Percentiles rank a stretch among this genome's conserved stretches.
phyloP scores from a whole-genome alignment of 129 eudicot genomes.

The Saussurea involucrata region DNA sequence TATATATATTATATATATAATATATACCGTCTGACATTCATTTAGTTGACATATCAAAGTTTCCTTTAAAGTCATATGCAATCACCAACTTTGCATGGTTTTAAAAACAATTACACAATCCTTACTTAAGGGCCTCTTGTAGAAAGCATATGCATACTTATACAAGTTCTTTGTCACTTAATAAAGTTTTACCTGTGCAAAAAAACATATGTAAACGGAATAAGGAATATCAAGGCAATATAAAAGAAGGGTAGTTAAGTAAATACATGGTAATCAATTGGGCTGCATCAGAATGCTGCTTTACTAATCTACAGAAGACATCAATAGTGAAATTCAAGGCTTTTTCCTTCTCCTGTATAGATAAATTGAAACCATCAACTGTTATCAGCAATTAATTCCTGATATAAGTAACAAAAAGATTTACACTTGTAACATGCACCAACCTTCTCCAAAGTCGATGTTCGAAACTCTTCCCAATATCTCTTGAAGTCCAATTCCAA shows the following conservation, averaged over 20 bases:
- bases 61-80: not conserved
- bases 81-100: constrained; percentile 1
- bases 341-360: constrained; percentile 89
- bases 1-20: too few species aligned
- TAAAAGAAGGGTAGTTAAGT: constrained; percentile 9
- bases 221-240: constrained; percentile 13
- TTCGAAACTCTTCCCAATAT: constrained; percentile 93
- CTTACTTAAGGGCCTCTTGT: not conserved
- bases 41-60: constrained; percentile 2
- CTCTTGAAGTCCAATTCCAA: constrained; percentile 96
- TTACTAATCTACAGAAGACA: constrained; percentile 93
- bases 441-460: constrained; percentile 90
- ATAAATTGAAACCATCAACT: constrained; percentile 21
- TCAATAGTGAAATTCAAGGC: constrained; percentile 85
- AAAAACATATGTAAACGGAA: not conserved
- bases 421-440: constrained; percentile 3
- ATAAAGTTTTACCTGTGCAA: not conserved
- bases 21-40: too few species aligned
- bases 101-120: not conserved
- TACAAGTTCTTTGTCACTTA: not conserved
- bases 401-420: not conserved
- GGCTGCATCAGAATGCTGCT: constrained; percentile 69
- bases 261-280: constrained; percentile 83
- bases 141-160: not conserved
- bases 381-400: not conserved